A percentile compares a stretch with the other conserved stretches of the same genome.
Conservation (phyloP, 768 basidiomycete species). For the Mycena capillaripes region DNA sequence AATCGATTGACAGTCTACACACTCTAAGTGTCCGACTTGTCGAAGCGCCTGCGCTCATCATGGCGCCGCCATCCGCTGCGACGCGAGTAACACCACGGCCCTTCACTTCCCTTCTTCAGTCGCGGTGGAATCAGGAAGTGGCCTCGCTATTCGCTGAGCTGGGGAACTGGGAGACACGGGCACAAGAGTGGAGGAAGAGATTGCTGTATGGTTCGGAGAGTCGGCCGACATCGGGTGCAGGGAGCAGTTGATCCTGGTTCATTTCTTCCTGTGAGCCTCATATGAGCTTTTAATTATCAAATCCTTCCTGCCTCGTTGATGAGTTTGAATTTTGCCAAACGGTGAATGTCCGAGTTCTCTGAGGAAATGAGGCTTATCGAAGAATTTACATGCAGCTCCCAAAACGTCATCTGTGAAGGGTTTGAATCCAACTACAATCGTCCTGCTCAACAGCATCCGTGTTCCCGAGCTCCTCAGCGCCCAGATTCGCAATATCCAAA, state of each 20-base stretch:
- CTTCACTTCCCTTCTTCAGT: constrained; percentile 63
- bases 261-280: not conserved
- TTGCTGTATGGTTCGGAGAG: constrained; percentile 56
- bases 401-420: no score
- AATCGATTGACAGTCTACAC: constrained; percentile 57
- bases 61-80: constrained; percentile 69
- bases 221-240: not conserved
- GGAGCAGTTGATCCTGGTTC: constrained; percentile 1
- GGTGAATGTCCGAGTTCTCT: no score
- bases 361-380: no score
- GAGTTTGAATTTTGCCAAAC: no score
- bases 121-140: constrained; percentile 72
- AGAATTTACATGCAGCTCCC: no score
- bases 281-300: no score
- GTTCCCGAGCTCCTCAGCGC: no score
- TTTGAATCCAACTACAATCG: no score
- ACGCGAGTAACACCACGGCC: constrained; percentile 63
- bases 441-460: no score
- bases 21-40: constrained; percentile 63
- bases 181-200: constrained; percentile 60
- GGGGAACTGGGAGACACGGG: constrained; percentile 60
- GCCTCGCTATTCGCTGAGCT: constrained; percentile 59
- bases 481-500: no score
- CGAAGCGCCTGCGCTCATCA: constrained; percentile 60
- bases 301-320: no score